Evolutionary conservation across 331 rosid genomes (phyloP).

Genomic region (Cydonia oblonga): DNA sequence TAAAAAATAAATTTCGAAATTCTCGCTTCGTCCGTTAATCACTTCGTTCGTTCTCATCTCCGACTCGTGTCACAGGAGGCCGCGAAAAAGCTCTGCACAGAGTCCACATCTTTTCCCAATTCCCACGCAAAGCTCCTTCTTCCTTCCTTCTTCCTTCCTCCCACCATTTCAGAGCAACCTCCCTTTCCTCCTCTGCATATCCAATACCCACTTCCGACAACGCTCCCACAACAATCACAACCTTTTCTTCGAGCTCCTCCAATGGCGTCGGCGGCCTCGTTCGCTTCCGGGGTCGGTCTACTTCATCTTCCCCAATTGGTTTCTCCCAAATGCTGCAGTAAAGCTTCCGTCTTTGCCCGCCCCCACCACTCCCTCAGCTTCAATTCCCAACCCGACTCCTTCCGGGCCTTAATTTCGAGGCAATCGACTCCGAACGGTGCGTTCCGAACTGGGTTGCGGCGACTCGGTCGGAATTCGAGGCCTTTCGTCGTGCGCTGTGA

Average conservation of each 20-base stretch:
- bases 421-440: constrained; percentile 20
- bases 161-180: background rate
- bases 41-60: background rate
- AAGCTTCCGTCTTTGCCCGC: constrained; percentile 22
- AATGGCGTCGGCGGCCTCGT: constrained; percentile 49
- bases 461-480: constrained; percentile 20
- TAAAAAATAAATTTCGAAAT: background rate
- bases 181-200: background rate
- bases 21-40: background rate
- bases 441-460: constrained; percentile 26
- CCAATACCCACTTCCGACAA: background rate
- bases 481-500: constrained; percentile 45
- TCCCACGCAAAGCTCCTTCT: constrained; percentile 12
- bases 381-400: constrained; percentile 22
- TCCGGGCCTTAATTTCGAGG: constrained; percentile 27
- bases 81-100: background rate
- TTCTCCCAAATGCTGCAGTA: constrained; percentile 23
- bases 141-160: background rate
- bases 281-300: constrained; percentile 24
- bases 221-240: background rate
- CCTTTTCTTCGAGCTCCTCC: background rate
- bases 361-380: constrained; percentile 25
- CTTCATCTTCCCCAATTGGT: constrained; percentile 25
- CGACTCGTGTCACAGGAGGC: background rate
- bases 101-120: constrained; percentile 1